Evolutionary conservation across 805 yeast species (phyloP).

Genomic region (Saccharomycopsis synnaedendra): DNA sequence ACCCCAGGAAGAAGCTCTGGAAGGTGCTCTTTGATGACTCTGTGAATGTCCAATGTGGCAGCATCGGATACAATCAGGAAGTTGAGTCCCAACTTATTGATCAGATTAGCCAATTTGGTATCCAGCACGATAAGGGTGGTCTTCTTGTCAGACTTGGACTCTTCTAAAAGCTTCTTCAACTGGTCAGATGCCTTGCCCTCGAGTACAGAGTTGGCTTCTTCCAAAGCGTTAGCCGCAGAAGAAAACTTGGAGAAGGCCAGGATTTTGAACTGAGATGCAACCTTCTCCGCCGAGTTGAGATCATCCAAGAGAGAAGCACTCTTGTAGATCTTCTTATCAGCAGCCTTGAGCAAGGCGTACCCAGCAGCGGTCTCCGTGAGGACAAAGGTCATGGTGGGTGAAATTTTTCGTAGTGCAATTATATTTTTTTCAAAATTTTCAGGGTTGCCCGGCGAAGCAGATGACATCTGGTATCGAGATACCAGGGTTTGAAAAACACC

Average conservation of each 20-base stretch:
- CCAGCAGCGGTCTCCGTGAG: conserved; percentile 98
- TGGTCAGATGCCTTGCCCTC: conserved; percentile 91
- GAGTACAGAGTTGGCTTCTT: conserved; percentile 83
- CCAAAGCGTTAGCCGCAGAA: conserved; percentile 92
- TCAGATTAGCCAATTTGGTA: conserved; percentile 91
- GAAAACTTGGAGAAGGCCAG: conserved; percentile 92
- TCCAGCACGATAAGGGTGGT: conserved; percentile 85
- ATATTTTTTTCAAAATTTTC: no score
- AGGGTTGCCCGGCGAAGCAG: no score
- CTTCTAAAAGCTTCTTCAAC: conserved; percentile 66
- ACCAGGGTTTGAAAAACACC: no score
- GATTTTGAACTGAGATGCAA: conserved; percentile 81
- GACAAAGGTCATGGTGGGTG: conserved; percentile 61
- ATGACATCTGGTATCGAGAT: no score
- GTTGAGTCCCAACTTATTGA: conserved; percentile 85
- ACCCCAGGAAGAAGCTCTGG: conserved; percentile 94
- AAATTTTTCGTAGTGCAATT: background rate
- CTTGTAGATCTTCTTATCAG: conserved; percentile 95
- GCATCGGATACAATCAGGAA: conserved; percentile 89
- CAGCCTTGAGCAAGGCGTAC: conserved; percentile 92
- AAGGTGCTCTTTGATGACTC: conserved; percentile 89
- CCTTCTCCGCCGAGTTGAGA: conserved; percentile 73
- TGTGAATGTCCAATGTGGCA: conserved; percentile 84
- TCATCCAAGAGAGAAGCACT: conserved; percentile 64
- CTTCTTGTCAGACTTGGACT: conserved; percentile 70